Evolutionary conservation across 2,329 filamentous ascomycete genomes (phyloP).

Genomic region (Trichoderma endophyticum): DNA sequence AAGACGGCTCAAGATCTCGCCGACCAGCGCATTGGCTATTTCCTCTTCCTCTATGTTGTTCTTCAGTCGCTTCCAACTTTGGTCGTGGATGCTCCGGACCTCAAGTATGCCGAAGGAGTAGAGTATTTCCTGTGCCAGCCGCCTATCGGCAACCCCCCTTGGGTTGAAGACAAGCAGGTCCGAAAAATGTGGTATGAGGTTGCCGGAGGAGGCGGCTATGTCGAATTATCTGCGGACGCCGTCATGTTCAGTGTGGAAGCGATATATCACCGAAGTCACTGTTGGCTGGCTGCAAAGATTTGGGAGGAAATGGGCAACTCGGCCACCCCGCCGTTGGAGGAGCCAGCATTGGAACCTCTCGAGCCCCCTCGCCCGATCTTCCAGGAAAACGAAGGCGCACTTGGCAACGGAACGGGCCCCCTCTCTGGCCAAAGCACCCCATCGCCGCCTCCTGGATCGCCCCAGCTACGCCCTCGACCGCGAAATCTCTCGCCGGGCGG

Average conservation of each 20-base stretch:
- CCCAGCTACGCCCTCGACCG: slow-evolving; percentile 35
- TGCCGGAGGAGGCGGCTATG: slow-evolving; percentile 58
- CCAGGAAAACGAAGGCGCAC: slow-evolving; percentile 29
- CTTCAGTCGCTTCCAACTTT: slow-evolving; percentile 76
- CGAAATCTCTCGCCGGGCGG: slow-evolving; percentile 38
- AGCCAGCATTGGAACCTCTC: slow-evolving; percentile 38
- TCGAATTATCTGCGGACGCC: slow-evolving; percentile 58
- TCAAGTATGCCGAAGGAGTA: slow-evolving; percentile 66
- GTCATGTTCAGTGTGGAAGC: slow-evolving; percentile 61
- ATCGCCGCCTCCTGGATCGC: slow-evolving; percentile 30
- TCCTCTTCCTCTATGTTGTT: slow-evolving; percentile 77
- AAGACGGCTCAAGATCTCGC: slow-evolving; percentile 63
- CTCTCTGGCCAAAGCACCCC: slow-evolving; percentile 26
- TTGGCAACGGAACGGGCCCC: slow-evolving; percentile 22
- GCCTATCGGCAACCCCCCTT: slow-evolving; percentile 68
- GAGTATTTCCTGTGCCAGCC: slow-evolving; percentile 82
- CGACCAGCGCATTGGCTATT: slow-evolving; percentile 71
- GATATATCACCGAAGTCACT: slow-evolving; percentile 57
- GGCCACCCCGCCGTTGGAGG: slow-evolving; percentile 27
- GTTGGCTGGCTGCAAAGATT: slow-evolving; percentile 51
- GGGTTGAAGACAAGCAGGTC: slow-evolving; percentile 63
- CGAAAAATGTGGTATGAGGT: slow-evolving; percentile 73
- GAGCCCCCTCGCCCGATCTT: slow-evolving; percentile 39
- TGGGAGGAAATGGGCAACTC: slow-evolving; percentile 43
- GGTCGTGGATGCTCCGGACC: slow-evolving; percentile 69